phyloP scores from a whole-genome alignment of 495 filamentous ascomycete genomes.

The Tuber aestivum region DNA sequence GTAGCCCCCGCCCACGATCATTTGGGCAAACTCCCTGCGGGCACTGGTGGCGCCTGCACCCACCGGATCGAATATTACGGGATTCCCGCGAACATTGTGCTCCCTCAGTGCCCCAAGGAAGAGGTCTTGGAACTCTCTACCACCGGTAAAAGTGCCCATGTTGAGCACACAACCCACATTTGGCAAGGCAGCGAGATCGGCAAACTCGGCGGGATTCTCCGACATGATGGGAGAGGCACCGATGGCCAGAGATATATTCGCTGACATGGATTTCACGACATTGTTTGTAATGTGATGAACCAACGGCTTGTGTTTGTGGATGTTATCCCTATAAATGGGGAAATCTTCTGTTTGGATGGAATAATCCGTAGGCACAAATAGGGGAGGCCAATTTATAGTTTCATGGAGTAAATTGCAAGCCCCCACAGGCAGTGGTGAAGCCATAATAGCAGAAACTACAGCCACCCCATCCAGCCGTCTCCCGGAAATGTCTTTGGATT shows the following conservation, averaged over 20 bases:
- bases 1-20: slow-evolving; percentile 66
- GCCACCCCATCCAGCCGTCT: slow-evolving; percentile 72
- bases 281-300: slow-evolving; percentile 94
- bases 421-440: slow-evolving; percentile 56
- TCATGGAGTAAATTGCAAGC: slow-evolving; percentile 54
- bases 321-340: slow-evolving; percentile 35
- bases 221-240: slow-evolving; percentile 94
- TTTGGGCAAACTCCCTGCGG: slow-evolving; percentile 62
- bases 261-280: slow-evolving; percentile 88
- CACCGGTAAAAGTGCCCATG: slow-evolving; percentile 81
- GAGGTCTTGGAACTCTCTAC: slow-evolving; percentile 58
- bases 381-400: slow-evolving; percentile 50
- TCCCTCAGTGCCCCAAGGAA: slow-evolving; percentile 56
- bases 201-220: slow-evolving; percentile 74
- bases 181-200: slow-evolving; percentile 63
- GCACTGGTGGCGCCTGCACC: slow-evolving; percentile 77
- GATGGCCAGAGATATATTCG: slow-evolving; percentile 76
- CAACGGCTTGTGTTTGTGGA: slow-evolving; percentile 61
- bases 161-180: slow-evolving; percentile 83
- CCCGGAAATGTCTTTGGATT: slow-evolving; percentile 48
- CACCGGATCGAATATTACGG: slow-evolving; percentile 84
- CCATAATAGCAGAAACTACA: slow-evolving; percentile 83
- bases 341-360: slow-evolving; percentile 10
- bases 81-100: slow-evolving; percentile 69
- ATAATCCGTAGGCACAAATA: slow-evolving; percentile 44